Evolutionary conservation across 2,329 filamentous ascomycete species (phyloP), one percentile per base, ranked within the genome.

Genomic region (Shiraia sp.): DNA sequence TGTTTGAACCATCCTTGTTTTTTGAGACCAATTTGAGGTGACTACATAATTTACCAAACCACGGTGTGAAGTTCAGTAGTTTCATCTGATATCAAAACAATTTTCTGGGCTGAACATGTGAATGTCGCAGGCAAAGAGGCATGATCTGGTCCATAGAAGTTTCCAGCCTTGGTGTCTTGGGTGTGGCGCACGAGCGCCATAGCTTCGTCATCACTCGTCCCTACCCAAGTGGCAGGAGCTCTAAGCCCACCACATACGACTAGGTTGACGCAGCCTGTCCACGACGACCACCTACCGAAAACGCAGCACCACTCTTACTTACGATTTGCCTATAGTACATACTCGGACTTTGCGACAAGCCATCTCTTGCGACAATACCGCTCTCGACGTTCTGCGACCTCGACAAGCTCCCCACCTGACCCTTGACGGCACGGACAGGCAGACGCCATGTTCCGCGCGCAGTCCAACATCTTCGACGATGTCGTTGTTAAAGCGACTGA

Each of bases 401-500:
- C 31, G 31, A 8, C 3, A 19, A 14, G 12, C 16, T 9, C 40
- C 33, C 26, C 36, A 43, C 31, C 3, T n/a, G 36, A 32, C 24
- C 24, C 33, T 30, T 32, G 24, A 32, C 27, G 13, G 24, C 27
- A n/a, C 27, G 32, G 45, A 28, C 36, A 50, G 42, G 37, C 55
- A 53, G 42, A 42, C 46, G 61, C 29, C 53, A 76, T 76, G 74
- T 76, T 76, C 51, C 71, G 74, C 53, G 69, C 72, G 23, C 72
- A 85, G 70, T 79, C 82, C 66, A 86, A 87, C 69, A 77, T 80
- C 32, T 87, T 87, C 57, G 84, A 87, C 69, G 84, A 87, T 61
- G 81, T 80, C 56, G 81, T 87, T 69, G 85, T 82, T 63, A 87
- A 87, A 74, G 91, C 93, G 65, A 99, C 93, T 42, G 93, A 99